A percentile compares a stretch with the other conserved stretches of the same genome.
These are phyloP conservation scores for Mycena vitilis DNA, from an alignment of 768 basidiomycete species.

Conservation along the genomic window DNA sequence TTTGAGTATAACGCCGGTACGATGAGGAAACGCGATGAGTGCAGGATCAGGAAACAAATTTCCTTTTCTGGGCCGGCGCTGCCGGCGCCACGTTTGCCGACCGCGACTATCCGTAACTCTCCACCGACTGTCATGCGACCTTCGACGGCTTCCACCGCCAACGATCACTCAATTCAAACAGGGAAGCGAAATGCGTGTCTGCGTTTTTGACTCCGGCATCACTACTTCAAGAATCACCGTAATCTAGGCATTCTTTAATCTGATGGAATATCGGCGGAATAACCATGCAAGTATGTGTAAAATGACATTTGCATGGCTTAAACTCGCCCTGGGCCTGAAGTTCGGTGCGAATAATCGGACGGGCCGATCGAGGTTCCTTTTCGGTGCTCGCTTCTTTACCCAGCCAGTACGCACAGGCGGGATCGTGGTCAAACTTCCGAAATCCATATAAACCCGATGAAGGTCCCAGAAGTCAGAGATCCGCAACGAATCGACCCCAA, in stretches of 20 bases:
- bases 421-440: slow-evolving; percentile 28
- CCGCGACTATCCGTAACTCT: slow-evolving; percentile 1
- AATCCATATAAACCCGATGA: slow-evolving; percentile 33
- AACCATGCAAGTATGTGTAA: slow-evolving; percentile 15
- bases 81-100: neutral
- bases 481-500: slow-evolving; percentile 29
- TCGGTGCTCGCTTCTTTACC: slow-evolving; percentile 27
- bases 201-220: slow-evolving; percentile 10
- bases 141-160: slow-evolving; percentile 1
- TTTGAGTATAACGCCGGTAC: neutral
- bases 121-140: slow-evolving; percentile 26
- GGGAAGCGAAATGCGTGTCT: neutral
- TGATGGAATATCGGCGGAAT: slow-evolving; percentile 12
- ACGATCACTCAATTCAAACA: neutral
- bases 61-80: slow-evolving; percentile 15
- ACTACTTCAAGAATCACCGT: slow-evolving; percentile 3
- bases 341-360: slow-evolving; percentile 30
- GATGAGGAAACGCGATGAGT: slow-evolving; percentile 6
- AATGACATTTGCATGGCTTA: slow-evolving; percentile 21
- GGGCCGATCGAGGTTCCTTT: slow-evolving; percentile 30
- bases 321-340: slow-evolving; percentile 19
- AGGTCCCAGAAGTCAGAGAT: slow-evolving; percentile 33
- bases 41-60: slow-evolving; percentile 12
- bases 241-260: neutral
- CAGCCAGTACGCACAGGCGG: slow-evolving; percentile 28